Evolutionary conservation across 441 rosid genomes (phyloP).

Genomic region (Theobroma grandiflorum): DNA sequence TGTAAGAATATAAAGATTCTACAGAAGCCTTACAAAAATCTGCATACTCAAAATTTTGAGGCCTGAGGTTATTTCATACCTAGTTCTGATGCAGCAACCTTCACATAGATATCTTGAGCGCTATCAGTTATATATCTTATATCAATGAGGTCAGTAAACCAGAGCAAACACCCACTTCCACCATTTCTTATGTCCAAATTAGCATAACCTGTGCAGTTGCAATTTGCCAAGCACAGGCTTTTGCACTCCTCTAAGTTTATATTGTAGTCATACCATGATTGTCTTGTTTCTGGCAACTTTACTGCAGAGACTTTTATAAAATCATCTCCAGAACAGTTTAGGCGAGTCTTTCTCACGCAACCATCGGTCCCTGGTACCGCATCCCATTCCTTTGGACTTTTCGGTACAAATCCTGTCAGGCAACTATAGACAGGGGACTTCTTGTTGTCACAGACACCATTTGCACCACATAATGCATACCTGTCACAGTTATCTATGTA

Average conservation of each 20-base stretch:
- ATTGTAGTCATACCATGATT: slow-evolving; percentile 23
- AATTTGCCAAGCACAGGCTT: slow-evolving; percentile 25
- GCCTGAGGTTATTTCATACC: slow-evolving; percentile 14
- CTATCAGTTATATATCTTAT: slow-evolving; percentile 3
- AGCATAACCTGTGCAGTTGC: slow-evolving; percentile 33
- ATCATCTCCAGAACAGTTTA: slow-evolving; percentile 31
- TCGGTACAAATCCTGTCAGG: slow-evolving; percentile 38
- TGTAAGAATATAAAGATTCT: too few relatives aligned
- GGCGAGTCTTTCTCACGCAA: slow-evolving; percentile 28
- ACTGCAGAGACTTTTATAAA: slow-evolving; percentile 29
- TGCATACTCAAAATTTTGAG: neutral
- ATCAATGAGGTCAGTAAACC: slow-evolving; percentile 38
- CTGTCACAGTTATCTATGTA: slow-evolving; percentile 23
- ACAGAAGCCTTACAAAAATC: neutral
- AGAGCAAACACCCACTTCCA: slow-evolving; percentile 42
- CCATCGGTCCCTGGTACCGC: slow-evolving; percentile 29
- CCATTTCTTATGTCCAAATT: slow-evolving; percentile 21
- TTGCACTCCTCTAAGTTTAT: slow-evolving; percentile 30
- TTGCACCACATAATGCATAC: slow-evolving; percentile 26
- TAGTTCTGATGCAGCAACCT: slow-evolving; percentile 27
- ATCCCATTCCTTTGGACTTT: slow-evolving; percentile 29
- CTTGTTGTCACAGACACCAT: slow-evolving; percentile 20
- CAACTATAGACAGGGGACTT: slow-evolving; percentile 31
- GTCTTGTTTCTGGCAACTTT: slow-evolving; percentile 32
- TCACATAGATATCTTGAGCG: slow-evolving; percentile 26